These are phyloP conservation scores for Podaxis sp. DNA, from an alignment of 768 basidiomycete genomes.

Conservation along the genomic window DNA sequence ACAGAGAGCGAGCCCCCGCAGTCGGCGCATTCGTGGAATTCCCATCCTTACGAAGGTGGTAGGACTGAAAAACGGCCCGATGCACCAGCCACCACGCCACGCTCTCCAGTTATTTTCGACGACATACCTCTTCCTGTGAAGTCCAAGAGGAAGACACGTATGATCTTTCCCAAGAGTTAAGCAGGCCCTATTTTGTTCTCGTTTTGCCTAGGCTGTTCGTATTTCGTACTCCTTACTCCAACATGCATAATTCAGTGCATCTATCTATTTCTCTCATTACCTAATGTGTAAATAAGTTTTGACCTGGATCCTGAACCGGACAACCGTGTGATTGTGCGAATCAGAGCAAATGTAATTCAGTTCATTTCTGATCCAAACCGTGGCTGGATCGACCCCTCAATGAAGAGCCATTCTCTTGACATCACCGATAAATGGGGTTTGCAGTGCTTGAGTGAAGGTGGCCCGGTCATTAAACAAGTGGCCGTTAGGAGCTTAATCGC, in stretches of 20 bases:
- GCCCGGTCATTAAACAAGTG: background rate
- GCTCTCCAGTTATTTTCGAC: background rate
- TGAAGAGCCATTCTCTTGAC: background rate
- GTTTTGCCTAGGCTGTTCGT: background rate
- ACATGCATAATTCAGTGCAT: too few species aligned
- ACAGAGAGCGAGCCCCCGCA: background rate
- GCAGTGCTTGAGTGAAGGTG: background rate
- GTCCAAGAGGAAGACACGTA: constrained; percentile 8
- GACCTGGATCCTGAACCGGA: background rate
- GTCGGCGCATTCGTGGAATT: background rate
- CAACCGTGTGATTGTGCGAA: background rate
- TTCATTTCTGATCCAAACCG: background rate
- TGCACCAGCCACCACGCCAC: background rate
- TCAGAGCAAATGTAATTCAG: background rate
- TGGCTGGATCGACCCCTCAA: background rate
- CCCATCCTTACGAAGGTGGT: background rate
- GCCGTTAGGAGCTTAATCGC: background rate
- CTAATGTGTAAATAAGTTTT: background rate
- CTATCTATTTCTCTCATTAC: background rate
- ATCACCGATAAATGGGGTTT: background rate
- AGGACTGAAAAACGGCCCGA: background rate
- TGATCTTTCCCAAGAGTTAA: constrained; percentile 8
- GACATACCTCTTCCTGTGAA: constrained; percentile 10
- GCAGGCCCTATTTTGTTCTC: background rate
- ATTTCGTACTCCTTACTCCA: background rate